A percentile compares a stretch with the other conserved stretches of the same genome.
These are phyloP conservation scores for Rhynchospora pubera DNA, from an alignment of 176 grass and related monocot species.

Conservation along the genomic window DNA sequence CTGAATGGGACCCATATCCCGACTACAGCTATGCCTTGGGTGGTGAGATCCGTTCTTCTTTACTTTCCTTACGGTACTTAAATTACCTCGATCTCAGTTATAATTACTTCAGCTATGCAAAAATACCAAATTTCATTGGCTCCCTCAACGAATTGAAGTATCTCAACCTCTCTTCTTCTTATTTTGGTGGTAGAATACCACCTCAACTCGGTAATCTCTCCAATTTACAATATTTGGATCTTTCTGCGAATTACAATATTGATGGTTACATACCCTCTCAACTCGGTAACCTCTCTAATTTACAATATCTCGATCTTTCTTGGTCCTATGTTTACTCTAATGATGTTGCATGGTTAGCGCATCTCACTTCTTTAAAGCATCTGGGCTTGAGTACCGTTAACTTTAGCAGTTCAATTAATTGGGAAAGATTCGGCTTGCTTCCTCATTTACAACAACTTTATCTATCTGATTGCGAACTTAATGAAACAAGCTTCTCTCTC, in stretches of 20 bases:
- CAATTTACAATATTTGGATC: neutral
- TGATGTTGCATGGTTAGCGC: conserved; percentile 8
- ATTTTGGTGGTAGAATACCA: conserved; percentile 21
- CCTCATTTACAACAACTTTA: neutral
- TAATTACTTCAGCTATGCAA: neutral
- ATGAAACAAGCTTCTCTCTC: neutral
- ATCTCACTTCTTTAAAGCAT: neutral
- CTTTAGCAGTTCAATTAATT: neutral
- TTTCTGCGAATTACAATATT: too few species aligned
- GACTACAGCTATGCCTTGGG: neutral
- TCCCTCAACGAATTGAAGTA: conserved; percentile 14
- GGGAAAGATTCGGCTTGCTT: neutral
- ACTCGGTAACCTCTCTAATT: conserved; percentile 27
- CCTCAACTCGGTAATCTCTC: conserved; percentile 35
- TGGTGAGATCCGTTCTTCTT: conserved; percentile 24
- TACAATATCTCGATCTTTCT: neutral
- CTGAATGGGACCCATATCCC: neutral
- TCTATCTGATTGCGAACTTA: rapidly evolving
- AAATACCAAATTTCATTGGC: conserved; percentile 24
- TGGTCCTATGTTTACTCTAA: neutral
- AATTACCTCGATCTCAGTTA: conserved; percentile 30
- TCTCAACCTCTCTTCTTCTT: conserved; percentile 13
- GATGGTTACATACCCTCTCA: too few species aligned
- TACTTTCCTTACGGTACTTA: conserved; percentile 17
- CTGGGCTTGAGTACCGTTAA: neutral